These are phyloP conservation scores for Coelastrella sp. DNA, from an alignment of 139 green algal species.

Conservation along the genomic window DNA sequence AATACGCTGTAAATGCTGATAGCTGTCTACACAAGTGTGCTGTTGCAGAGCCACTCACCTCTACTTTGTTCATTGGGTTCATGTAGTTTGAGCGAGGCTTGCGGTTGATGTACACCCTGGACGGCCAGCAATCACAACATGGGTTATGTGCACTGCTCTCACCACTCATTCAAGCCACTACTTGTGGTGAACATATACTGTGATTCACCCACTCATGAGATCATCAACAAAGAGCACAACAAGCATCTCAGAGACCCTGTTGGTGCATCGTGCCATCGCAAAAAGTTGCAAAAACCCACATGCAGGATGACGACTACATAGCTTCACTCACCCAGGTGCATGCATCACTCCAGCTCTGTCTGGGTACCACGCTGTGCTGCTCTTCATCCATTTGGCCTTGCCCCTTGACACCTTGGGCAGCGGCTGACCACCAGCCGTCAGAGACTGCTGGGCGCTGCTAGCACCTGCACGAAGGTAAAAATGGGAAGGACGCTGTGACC, in stretches of 20 bases:
- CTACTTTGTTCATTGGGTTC: background rate
- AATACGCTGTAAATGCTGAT: too few species aligned
- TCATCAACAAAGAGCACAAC: too few species aligned
- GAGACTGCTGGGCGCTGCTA: background rate
- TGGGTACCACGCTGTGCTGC: conserved; percentile 17
- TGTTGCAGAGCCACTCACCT: background rate
- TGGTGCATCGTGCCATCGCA: too few species aligned
- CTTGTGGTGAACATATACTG: too few species aligned
- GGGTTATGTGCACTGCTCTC: background rate
- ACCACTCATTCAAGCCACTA: background rate
- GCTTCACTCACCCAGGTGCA: conserved; percentile 14
- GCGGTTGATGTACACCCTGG: conserved; percentile 22
- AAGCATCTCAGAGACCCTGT: too few species aligned
- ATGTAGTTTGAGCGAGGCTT: background rate
- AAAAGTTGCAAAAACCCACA: too few species aligned
- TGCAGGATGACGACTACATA: too few species aligned
- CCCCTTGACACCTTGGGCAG: conserved; percentile 37
- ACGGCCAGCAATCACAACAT: background rate
- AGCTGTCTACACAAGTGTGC: background rate
- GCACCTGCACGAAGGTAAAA: background rate
- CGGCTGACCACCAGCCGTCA: conserved; percentile 10
- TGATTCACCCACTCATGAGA: too few species aligned
- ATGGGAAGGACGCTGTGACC: too few species aligned
- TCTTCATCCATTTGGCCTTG: conserved; percentile 17
- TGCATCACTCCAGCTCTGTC: background rate